Percentiles rank a stretch among this genome's conserved stretches.
These are phyloP conservation scores for Trichophyton simii DNA, from an alignment of 2,329 filamentous ascomycete species.

Conservation along the genomic window DNA sequence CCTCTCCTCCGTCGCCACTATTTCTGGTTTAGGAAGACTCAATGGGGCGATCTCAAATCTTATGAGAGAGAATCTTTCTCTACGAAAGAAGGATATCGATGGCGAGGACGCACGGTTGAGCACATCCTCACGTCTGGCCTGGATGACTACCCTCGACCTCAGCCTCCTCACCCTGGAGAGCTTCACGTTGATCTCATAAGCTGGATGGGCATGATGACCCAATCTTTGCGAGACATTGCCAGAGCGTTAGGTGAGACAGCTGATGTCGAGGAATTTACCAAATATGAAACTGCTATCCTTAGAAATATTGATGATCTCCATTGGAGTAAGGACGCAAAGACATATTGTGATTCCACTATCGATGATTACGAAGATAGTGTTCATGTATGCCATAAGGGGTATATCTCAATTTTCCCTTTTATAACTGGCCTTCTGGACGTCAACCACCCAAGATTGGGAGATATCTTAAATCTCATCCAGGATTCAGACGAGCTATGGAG, in stretches of 20 bases:
- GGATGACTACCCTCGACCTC: slow-evolving; percentile 88
- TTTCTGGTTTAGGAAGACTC: slow-evolving; percentile 88
- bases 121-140: slow-evolving; percentile 89
- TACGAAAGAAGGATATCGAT: slow-evolving; percentile 83
- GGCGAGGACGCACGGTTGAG: slow-evolving; percentile 75
- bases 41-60: slow-evolving; percentile 75
- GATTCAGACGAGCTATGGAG: slow-evolving; percentile 85
- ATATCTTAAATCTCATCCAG: slow-evolving; percentile 62
- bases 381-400: slow-evolving; percentile 92
- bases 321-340: slow-evolving; percentile 68
- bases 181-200: slow-evolving; percentile 87
- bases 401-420: slow-evolving; percentile 88
- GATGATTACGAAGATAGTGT: slow-evolving; percentile 86
- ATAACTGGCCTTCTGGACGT: slow-evolving; percentile 65
- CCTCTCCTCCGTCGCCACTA: slow-evolving; percentile 81
- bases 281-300: slow-evolving; percentile 62
- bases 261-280: slow-evolving; percentile 59
- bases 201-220: slow-evolving; percentile 95
- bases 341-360: slow-evolving; percentile 89
- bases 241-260: slow-evolving; percentile 60
- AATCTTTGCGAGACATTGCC: slow-evolving; percentile 70
- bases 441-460: slow-evolving; percentile 61
- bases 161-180: slow-evolving; percentile 90
- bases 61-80: slow-evolving; percentile 86
- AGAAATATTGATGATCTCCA: slow-evolving; percentile 86